Evolutionary conservation across 2,329 filamentous ascomycete genomes (phyloP), one percentile per base, ranked within the genome.

Genomic region (Magnaporthales sp.): DNA sequence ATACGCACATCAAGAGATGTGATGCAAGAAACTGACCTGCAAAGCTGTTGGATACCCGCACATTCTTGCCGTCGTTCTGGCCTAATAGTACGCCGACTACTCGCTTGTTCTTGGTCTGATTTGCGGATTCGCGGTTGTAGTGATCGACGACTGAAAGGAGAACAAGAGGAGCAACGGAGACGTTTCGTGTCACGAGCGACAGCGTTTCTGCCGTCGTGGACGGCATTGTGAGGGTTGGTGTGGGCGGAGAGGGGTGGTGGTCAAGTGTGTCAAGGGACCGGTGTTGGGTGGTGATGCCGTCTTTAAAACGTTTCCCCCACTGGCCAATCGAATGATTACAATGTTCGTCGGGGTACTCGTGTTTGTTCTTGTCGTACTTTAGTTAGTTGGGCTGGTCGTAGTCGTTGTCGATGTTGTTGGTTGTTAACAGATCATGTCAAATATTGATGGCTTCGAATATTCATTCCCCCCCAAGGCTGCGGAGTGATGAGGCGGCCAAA

Each of bases 1-100:
- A 66, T 58, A 65, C 30, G 58, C 60, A 66, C 38, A 56, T 66
- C 61, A 62, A 54, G 68, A 66, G 67, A n/a, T 4, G 26, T 19
- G 58, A 29, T 75, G 74, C 69, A 78, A 46, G 30, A 51, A 61
- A 51, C 86, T 65, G 78, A 97, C 94, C 93, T 75, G 95, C 95
- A 79, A 98, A 99, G 81, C 95, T 97, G 87, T 99, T 99, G 71
- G 95, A 98, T 74, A 98, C 95, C 71, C 95, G 89, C 77, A 97
- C 95, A 75, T 92, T 93, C 81, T 94, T 94, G 74, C 95, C 93
- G 79, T 97, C 92, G 73, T 98, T 98, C 80, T 97, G 93, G 62
- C 95, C 95, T 69, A 99, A 83, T 67, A 99, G 82, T 63, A 98
- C 95, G 75, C 95, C 95, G 46, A 99, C 94, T 51, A 98, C 95